These are phyloP conservation scores for Puccinia hordei DNA, from an alignment of 1,284 basidiomycete species.

Conservation along the genomic window DNA sequence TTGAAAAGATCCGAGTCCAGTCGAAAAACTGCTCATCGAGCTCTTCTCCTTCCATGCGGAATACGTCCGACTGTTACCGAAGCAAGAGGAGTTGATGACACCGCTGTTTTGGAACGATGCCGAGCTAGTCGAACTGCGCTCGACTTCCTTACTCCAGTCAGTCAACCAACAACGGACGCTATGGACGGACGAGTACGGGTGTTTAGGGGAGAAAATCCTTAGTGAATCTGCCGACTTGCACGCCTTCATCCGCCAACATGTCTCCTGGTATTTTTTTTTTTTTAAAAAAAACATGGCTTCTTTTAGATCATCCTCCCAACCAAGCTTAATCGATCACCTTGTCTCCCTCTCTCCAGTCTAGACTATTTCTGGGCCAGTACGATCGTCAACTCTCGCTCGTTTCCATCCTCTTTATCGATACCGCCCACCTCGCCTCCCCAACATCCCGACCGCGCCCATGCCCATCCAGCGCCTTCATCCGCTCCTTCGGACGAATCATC, in stretches of 20 bases:
- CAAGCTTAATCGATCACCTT: background rate
- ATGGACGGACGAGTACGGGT: conserved; percentile 30
- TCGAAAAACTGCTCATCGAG: background rate
- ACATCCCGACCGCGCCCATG: background rate
- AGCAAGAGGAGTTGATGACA: conserved; percentile 12
- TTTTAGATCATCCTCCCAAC: background rate
- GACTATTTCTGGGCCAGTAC: conserved; percentile 48
- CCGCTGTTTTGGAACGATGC: conserved; percentile 32
- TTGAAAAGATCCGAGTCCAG: background rate
- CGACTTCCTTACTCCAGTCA: conserved; percentile 7
- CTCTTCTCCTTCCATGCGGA: conserved; percentile 35
- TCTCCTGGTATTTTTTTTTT: conserved; percentile 21
- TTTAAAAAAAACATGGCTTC: background rate
- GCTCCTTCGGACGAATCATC: background rate
- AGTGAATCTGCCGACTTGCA: background rate
- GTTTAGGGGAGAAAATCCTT: background rate
- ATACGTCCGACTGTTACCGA: conserved; percentile 34
- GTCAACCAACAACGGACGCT: background rate
- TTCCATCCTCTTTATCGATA: conserved; percentile 33
- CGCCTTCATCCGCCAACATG: background rate
- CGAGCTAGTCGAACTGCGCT: conserved; percentile 25
- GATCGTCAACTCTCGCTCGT: conserved; percentile 37
- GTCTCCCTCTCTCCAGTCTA: background rate
- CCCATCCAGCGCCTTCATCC: background rate
- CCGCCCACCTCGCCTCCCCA: background rate